Evolutionary conservation across 176 grass and related monocot genomes (phyloP).

Genomic region (Metroxylon sagu): DNA sequence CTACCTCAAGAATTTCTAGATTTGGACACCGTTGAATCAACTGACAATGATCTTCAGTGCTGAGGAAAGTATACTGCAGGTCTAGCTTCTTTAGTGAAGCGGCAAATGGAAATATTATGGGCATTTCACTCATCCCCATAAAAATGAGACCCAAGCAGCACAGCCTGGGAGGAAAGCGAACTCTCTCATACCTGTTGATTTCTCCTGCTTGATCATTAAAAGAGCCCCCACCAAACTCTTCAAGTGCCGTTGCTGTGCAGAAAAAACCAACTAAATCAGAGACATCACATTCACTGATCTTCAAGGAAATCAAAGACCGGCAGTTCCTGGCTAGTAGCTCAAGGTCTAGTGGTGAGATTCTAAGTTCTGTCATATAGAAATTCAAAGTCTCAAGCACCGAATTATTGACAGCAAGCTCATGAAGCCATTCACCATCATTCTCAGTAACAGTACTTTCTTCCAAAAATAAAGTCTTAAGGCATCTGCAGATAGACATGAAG

Average conservation of each 20-base stretch:
- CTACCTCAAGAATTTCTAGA: slow-evolving; percentile 80
- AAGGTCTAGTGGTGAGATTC: slow-evolving; percentile 43
- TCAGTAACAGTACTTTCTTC: slow-evolving; percentile 62
- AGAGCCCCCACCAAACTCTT: slow-evolving; percentile 71
- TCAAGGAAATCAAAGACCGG: slow-evolving; percentile 49
- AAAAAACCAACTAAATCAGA: slow-evolving; percentile 43
- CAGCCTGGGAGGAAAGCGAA: slow-evolving; percentile 51
- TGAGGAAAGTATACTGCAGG: slow-evolving; percentile 72
- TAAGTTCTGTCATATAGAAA: slow-evolving; percentile 76
- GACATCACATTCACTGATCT: slow-evolving; percentile 63
- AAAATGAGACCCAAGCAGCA: slow-evolving; percentile 46
- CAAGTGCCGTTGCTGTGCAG: slow-evolving; percentile 39
- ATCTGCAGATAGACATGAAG: slow-evolving; percentile 27
- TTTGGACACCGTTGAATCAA: slow-evolving; percentile 87
- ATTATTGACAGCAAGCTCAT: slow-evolving; percentile 55
- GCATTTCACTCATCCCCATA: slow-evolving; percentile 70
- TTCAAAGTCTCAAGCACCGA: slow-evolving; percentile 54
- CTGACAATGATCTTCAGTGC: slow-evolving; percentile 86
- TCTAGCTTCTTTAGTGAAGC: slow-evolving; percentile 74
- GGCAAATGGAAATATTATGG: slow-evolving; percentile 70
- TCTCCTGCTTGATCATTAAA: slow-evolving; percentile 51
- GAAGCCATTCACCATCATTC: slow-evolving; percentile 60
- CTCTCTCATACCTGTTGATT: slow-evolving; percentile 39
- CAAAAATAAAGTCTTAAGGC: slow-evolving; percentile 69
- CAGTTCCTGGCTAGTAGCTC: slow-evolving; percentile 60